These are phyloP conservation scores for Leishmania tropica DNA, from an alignment of 208 protist genomes.

Conservation along the genomic window DNA sequence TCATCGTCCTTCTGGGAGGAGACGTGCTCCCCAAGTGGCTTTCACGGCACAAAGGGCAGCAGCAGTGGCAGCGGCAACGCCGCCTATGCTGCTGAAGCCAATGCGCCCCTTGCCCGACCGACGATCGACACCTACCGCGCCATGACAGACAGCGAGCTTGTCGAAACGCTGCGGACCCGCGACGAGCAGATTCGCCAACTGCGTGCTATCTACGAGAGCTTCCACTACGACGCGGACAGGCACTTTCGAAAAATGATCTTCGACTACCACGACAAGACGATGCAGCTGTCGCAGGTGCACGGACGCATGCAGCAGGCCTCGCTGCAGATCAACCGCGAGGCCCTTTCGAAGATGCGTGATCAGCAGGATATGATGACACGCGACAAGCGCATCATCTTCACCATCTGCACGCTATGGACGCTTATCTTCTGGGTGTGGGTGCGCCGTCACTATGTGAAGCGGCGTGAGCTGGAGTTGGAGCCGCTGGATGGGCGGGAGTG, in stretches of 20 bases:
- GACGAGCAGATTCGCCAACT: conserved; percentile 67
- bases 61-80: neutral
- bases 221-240: conserved; percentile 88
- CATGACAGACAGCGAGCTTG: conserved; percentile 63
- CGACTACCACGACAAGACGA: conserved; percentile 90
- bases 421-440: conserved; percentile 88
- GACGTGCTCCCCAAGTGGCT: neutral
- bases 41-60: neutral
- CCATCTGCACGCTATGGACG: conserved; percentile 55
- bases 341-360: conserved; percentile 78
- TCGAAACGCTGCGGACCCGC: conserved; percentile 53
- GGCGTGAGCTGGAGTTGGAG: conserved; percentile 49
- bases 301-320: conserved; percentile 83
- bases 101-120: conserved; percentile 36
- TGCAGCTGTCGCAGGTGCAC: conserved; percentile 89
- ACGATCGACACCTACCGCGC: conserved; percentile 74
- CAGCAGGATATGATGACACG: conserved; percentile 85
- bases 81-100: neutral
- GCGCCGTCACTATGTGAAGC: conserved; percentile 74
- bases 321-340: conserved; percentile 79
- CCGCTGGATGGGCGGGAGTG: conserved; percentile 10
- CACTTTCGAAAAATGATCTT: conserved; percentile 82
- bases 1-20: conserved; percentile 11
- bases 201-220: conserved; percentile 74
- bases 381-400: conserved; percentile 72